Evolutionary conservation across 306 rosid genomes (phyloP).

Genomic region (Lathyrus aphaca): DNA sequence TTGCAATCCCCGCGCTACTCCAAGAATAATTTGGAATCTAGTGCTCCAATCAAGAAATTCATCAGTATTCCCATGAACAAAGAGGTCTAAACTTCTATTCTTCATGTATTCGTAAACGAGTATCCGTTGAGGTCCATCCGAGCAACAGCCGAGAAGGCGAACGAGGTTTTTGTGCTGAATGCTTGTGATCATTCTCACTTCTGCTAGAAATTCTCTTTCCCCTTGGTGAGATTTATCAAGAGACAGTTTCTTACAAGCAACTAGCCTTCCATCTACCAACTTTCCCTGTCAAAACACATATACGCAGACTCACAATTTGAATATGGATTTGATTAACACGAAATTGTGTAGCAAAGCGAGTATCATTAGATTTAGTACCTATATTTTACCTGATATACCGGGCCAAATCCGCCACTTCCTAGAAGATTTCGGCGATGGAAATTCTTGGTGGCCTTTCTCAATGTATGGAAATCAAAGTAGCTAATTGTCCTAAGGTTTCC

Average conservation of each 20-base stretch:
- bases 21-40: slow-evolving; percentile 76
- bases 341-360: background rate
- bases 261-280: slow-evolving; percentile 62
- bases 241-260: slow-evolving; percentile 81
- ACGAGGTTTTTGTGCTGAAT: slow-evolving; percentile 92
- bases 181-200: slow-evolving; percentile 84
- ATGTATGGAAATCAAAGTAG: slow-evolving; percentile 59
- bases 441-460: slow-evolving; percentile 78
- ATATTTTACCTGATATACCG: slow-evolving; percentile 76
- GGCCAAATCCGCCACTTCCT: slow-evolving; percentile 97
- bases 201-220: slow-evolving; percentile 78
- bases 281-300: slow-evolving; percentile 59
- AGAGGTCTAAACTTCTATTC: slow-evolving; percentile 78
- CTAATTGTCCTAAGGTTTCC: slow-evolving; percentile 67
- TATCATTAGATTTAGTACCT: slow-evolving; percentile 33
- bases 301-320: background rate
- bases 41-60: slow-evolving; percentile 70
- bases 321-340: background rate
- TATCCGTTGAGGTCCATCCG: slow-evolving; percentile 78
- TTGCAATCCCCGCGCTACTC: slow-evolving; percentile 87
- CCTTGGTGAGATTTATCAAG: slow-evolving; percentile 85
- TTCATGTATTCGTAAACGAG: slow-evolving; percentile 89
- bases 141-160: slow-evolving; percentile 84
- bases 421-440: slow-evolving; percentile 69
- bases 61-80: slow-evolving; percentile 58